Evolutionary conservation across 2,329 filamentous ascomycete species (phyloP).

Genomic region (Chalaropsis thielavioides): DNA sequence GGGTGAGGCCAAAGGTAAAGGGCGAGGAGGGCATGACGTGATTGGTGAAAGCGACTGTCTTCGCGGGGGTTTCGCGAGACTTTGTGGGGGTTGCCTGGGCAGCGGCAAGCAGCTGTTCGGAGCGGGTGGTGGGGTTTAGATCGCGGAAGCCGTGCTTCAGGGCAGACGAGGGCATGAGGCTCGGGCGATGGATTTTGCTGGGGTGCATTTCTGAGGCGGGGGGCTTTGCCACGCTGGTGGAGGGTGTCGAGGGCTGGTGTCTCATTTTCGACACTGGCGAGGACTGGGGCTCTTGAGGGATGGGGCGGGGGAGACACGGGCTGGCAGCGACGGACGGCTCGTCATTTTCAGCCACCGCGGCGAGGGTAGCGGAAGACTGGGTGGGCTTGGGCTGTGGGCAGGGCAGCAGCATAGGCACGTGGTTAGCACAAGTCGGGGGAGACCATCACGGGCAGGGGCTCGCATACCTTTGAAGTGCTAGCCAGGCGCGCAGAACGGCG

Average conservation of each 20-base stretch:
- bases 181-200: slow-evolving; percentile 62
- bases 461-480: slow-evolving; percentile 27
- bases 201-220: slow-evolving; percentile 80
- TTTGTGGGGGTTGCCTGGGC: slow-evolving; percentile 29
- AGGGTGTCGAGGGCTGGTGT: slow-evolving; percentile 40
- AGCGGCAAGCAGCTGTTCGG: slow-evolving; percentile 21
- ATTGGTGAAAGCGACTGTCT: slow-evolving; percentile 24
- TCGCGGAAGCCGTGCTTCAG: slow-evolving; percentile 70
- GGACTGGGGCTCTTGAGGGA: slow-evolving; percentile 6
- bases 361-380: slow-evolving; percentile 26
- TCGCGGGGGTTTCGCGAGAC: slow-evolving; percentile 42
- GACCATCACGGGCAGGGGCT: background rate
- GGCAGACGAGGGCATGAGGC: slow-evolving; percentile 63
- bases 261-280: slow-evolving; percentile 11
- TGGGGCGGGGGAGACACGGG: slow-evolving; percentile 10
- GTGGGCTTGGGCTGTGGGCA: slow-evolving; percentile 20
- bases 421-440: slow-evolving; percentile 16
- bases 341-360: slow-evolving; percentile 32
- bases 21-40: slow-evolving; percentile 37
- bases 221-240: slow-evolving; percentile 52
- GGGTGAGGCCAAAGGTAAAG: slow-evolving; percentile 51
- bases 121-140: slow-evolving; percentile 31
- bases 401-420: background rate
- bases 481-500: slow-evolving; percentile 34
- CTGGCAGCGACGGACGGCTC: slow-evolving; percentile 23